These are phyloP conservation scores for Syzygium aqueum DNA, from an alignment of 345 rosid species.

Conservation along the genomic window DNA sequence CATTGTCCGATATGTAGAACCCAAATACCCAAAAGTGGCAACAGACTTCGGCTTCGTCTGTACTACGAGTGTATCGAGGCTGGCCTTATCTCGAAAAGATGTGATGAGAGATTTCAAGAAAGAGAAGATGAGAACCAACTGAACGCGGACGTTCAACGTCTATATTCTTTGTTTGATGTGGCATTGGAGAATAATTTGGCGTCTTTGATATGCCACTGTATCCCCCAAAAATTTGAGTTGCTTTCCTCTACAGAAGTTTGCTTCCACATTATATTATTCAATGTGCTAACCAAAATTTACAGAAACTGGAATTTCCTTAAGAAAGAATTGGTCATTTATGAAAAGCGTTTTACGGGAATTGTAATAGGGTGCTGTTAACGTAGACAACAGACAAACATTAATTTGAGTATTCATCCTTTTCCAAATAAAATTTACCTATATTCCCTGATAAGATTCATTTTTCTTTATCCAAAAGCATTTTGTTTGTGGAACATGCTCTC, in stretches of 20 bases:
- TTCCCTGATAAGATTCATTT: background rate
- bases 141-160: conserved; percentile 69
- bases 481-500: conserved; percentile 10
- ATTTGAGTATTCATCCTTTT: background rate
- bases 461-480: background rate
- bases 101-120: conserved; percentile 53
- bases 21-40: conserved; percentile 31
- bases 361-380: background rate
- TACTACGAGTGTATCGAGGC: conserved; percentile 74
- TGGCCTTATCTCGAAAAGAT: conserved; percentile 53
- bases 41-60: conserved; percentile 54
- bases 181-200: conserved; percentile 80
- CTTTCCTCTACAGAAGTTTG: background rate
- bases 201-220: conserved; percentile 90
- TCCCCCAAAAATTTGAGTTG: conserved; percentile 22
- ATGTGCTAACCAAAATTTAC: background rate
- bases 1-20: conserved; percentile 83
- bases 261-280: background rate
- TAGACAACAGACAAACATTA: background rate
- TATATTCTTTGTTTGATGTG: conserved; percentile 80
- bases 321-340: background rate
- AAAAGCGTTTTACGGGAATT: background rate
- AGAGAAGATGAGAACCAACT: conserved; percentile 46
- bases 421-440: background rate
- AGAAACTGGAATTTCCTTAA: background rate